Conservation (phyloP, 176 grass and related monocot species). For the bread wheat (Triticum aestivum) region IWGSC_CS_RefSeq_v2.1 NC_057812.1:197981550-197982049, state of each 20-base stretch:
- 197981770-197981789: background rate
- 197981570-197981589: background rate
- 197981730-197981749: background rate
- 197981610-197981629: background rate
- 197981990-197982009: background rate
- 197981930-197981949: background rate
- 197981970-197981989: background rate
- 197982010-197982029: background rate
- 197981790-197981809: background rate
- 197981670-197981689: background rate
- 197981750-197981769: background rate
- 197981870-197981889: background rate
- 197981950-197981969: background rate
- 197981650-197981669: background rate
- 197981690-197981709: too few relatives aligned
- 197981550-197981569: background rate
- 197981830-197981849: background rate
- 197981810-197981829: background rate
- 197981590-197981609: background rate
- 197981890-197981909: conserved; percentile 13
- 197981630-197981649: background rate
- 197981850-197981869: background rate
- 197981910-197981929: conserved; percentile 24
- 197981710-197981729: background rate
- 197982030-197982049: background rate